These are phyloP conservation scores for Zygnema circumcarinatum DNA, from an alignment of 139 green algal genomes.

Conservation along the genomic window DNA sequence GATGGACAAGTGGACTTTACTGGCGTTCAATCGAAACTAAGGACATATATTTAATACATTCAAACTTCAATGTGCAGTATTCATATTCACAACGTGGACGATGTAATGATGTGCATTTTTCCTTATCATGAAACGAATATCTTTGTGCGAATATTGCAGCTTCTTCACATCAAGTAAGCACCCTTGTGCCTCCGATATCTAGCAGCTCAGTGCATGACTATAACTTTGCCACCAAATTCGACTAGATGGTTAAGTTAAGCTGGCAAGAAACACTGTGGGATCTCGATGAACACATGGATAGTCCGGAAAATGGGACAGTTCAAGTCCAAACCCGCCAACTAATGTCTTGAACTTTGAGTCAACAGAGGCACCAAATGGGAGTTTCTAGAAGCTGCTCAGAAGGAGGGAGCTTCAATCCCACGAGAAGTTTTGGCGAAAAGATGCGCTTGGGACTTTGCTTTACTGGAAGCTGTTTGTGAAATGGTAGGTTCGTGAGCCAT, in stretches of 20 bases:
- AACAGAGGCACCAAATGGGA: slow-evolving; percentile 46
- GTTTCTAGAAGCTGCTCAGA: slow-evolving; percentile 43
- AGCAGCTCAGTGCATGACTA: neutral
- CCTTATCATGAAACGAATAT: slow-evolving; percentile 88
- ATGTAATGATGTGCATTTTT: slow-evolving; percentile 75
- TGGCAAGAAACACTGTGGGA: neutral
- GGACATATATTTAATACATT: too few relatives aligned
- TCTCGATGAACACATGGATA: neutral
- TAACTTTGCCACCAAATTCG: neutral
- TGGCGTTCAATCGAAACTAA: too few relatives aligned
- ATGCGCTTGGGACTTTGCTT: slow-evolving; percentile 41
- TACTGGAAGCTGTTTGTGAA: slow-evolving; percentile 53
- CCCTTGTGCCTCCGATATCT: neutral
- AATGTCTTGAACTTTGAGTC: too few relatives aligned
- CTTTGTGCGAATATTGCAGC: slow-evolving; percentile 87
- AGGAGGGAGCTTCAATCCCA: slow-evolving; percentile 40
- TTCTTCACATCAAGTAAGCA: slow-evolving; percentile 67
- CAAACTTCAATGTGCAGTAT: slow-evolving; percentile 64
- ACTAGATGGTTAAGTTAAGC: neutral
- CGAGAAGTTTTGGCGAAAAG: slow-evolving; percentile 31
- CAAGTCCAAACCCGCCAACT: too few relatives aligned
- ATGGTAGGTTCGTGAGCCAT: slow-evolving; percentile 38
- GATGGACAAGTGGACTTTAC: too few relatives aligned
- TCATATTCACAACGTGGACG: slow-evolving; percentile 82
- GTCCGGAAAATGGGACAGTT: neutral